Evolutionary conservation across 2,329 filamentous ascomycete genomes (phyloP), one percentile per base, ranked within the genome.

Genomic region (Aspergillus sp.): DNA sequence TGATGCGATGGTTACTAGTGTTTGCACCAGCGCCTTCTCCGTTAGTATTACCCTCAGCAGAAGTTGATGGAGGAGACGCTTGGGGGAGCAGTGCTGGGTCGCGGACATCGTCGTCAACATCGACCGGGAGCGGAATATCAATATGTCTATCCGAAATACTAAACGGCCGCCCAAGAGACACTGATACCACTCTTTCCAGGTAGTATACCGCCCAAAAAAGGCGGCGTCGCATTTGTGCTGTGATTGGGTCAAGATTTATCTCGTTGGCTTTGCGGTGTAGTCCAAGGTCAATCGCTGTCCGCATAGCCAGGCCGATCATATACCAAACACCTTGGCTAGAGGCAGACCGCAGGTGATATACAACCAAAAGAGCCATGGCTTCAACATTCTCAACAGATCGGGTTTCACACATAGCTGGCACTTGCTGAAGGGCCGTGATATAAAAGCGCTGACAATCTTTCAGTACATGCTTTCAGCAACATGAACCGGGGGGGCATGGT

Each of bases 121-220:
- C 75, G n/a, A 77, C 55, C 5, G 80, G 80, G 11, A 82, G 66
- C 1, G 76, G 73, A 14, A 81, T 76, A 58, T 83, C 80, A 44
- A 83, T 83, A 60, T 82, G 77, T 44, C 79, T 73, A 60, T 83
- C 80, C 2, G 80, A 72, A 19, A 82, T 78, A 57, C 79, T 82
- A 52, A 81, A 76, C 0, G 80, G 80, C 6, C 81, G 73, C 4
- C 80, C 80, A 7, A 82, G 73, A 3, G 79, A 82, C 55, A 81
- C 77, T 3, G 80, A 80, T 47, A 82, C 78, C 0, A 77, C 78
- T 33, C 80, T 66, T 55, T 83, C 79, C 0, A 83, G 68, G 11
- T 80, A 78, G 60, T 82, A 83, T 0, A 82, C 77, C 3, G 78
- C 80, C 80, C 80, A 83, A 61, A 83, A 83, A 0, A 83, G 68